A percentile compares a stretch with the other conserved stretches of the same genome.
Conservation (phyloP, 2,329 filamentous ascomycete species). For the Pseudocercospora macadamiae region DNA sequence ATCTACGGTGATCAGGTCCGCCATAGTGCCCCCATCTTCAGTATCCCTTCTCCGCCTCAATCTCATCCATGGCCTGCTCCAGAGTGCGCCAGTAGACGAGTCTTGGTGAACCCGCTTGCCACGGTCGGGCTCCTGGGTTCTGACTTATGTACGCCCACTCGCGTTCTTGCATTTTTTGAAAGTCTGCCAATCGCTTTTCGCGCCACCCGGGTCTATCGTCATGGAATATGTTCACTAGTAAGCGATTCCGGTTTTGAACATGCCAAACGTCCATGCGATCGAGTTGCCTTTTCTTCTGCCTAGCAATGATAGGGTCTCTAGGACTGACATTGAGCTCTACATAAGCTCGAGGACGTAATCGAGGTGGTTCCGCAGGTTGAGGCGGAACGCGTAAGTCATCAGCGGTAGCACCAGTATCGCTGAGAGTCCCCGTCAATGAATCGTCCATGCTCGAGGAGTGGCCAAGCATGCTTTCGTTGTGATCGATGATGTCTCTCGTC, state of each 20-base stretch:
- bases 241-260: background rate
- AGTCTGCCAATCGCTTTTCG: background rate
- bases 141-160: background rate
- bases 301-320: no score
- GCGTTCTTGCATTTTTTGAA: background rate
- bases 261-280: background rate
- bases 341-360: no score
- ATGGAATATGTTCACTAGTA: background rate
- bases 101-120: background rate
- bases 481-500: no score
- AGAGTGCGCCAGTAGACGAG: background rate
- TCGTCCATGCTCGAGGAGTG: no score
- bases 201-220: background rate
- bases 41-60: background rate
- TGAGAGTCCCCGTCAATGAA: no score
- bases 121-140: background rate
- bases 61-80: background rate
- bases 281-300: background rate
- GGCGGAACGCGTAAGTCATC: no score
- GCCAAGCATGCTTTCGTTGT: no score
- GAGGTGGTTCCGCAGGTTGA: no score
- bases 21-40: no score
- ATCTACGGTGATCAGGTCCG: no score
- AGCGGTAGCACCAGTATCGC: no score
- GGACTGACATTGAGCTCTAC: no score